Evolutionary conservation across 805 yeast genomes (phyloP), one percentile per base, ranked within the genome.

Genomic region (Metschnikowia baotianmanensis): DNA sequence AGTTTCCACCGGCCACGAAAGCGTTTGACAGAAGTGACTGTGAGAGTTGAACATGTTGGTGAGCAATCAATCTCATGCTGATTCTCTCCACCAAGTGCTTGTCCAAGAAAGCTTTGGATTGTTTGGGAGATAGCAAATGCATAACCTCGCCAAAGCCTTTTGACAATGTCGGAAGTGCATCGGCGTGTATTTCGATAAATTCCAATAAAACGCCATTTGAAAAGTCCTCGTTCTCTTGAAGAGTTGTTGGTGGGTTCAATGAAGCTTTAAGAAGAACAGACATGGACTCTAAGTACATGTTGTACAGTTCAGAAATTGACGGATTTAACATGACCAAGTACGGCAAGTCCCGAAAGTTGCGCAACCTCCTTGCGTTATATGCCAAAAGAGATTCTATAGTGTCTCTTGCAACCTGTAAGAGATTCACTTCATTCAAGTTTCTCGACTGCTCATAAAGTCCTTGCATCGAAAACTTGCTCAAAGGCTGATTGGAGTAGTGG

Each of bases 271-370:
- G 52, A 37, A 65, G 55, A 21, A 58, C 55, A 15, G 63, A 64
- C 67, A 88, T 74, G 2, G 96, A 82, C 42, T 78, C 71, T 47
- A 87, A 66, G 64, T 91, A 91, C 34, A 82, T 63, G 52, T 78
- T 72, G 66, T 88, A 87, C 17, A 86, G 82, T 51, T 78, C 78
- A 9, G 91, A 83, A 37, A 91, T 82, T 53, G 86, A 80, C 5
- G 97, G 97, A 58, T 91, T 91, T 46, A 91, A 63, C 41, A 89
- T 83, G 34, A 83, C 88, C 51, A 90, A 74, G 59, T 88, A 91
- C 0, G 96, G 96, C 40, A 91, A 65, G 31, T 74, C 69, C 47
- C 91, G 75, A 49, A 91, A 78, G 21, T 82, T 83, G 23, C 74
- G 72, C 13, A 89, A 61, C 47, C 96, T 70, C 39, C 82, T 77